These are phyloP conservation scores for Yarrowia sp. DNA, from an alignment of 805 yeast genomes.

Conservation along the genomic window DNA sequence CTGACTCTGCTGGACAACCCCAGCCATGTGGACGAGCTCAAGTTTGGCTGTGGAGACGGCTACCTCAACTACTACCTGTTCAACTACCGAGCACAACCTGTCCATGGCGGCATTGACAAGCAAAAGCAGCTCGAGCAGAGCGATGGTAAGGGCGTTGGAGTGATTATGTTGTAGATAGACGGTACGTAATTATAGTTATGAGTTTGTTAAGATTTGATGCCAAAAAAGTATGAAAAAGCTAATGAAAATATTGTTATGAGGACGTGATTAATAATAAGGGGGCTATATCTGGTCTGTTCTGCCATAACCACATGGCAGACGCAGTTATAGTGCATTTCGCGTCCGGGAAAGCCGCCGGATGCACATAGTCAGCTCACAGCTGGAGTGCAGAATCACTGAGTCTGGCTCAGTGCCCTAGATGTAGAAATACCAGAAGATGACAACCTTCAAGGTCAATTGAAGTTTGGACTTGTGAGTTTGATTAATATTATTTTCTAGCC, in stretches of 20 bases:
- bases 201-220: not conserved
- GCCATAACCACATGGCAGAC: not conserved
- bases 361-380: not conserved
- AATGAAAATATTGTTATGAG: too few species aligned
- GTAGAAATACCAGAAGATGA: not conserved
- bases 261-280: too few species aligned
- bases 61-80: conserved; percentile 84
- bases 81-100: conserved; percentile 80
- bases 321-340: not conserved
- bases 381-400: conserved; percentile 20
- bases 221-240: too few species aligned
- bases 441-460: not conserved
- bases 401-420: conserved; percentile 21
- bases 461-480: too few species aligned
- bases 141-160: conserved; percentile 71
- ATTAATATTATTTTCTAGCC: too few species aligned
- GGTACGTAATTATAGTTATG: not conserved
- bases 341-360: conserved; percentile 15
- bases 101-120: conserved; percentile 73
- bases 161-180: conserved; percentile 63
- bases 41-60: conserved; percentile 94
- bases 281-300: too few species aligned
- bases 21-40: conserved; percentile 72
- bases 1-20: conserved; percentile 87
- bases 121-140: conserved; percentile 47